Evolutionary conservation across 2,329 filamentous ascomycete species (phyloP).

Genomic region (Botrytis paeoniae): DNA sequence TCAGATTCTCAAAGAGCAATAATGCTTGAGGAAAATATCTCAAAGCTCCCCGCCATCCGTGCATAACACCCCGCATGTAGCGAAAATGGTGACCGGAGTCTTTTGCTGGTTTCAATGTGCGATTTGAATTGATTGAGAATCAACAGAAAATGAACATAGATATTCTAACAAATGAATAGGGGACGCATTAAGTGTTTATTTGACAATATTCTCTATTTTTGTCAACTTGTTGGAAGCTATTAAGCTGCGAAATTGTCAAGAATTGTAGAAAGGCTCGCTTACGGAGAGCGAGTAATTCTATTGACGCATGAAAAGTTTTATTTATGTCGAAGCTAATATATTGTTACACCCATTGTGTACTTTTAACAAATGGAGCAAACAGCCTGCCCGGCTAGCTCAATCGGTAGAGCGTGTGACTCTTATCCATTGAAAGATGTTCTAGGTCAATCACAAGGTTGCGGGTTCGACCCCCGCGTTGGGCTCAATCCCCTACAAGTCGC

Average conservation of each 20-base stretch:
- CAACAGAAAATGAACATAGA: background rate
- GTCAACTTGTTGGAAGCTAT: background rate
- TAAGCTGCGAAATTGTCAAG: background rate
- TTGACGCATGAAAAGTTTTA: background rate
- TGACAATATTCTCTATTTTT: fast-evolving
- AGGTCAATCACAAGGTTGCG: slow-evolving; percentile 43
- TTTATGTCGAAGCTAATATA: fast-evolving
- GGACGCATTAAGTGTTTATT: background rate
- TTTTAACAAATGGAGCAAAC: background rate
- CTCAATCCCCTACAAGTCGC: slow-evolving; percentile 27
- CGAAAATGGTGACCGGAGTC: background rate
- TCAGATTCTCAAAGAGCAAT: background rate
- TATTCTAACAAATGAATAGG: background rate
- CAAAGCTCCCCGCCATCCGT: background rate
- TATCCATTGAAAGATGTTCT: slow-evolving; percentile 20
- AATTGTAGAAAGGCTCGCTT: background rate
- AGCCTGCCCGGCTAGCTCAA: slow-evolving; percentile 35
- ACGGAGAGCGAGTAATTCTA: background rate
- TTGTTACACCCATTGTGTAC: fast-evolving
- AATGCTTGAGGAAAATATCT: background rate
- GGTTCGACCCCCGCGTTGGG: slow-evolving; percentile 44
- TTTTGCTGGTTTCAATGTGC: background rate
- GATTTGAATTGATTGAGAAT: background rate
- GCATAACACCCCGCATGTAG: background rate
- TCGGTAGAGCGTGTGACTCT: slow-evolving; percentile 38